Percentiles rank a stretch among this genome's conserved stretches.
These are phyloP conservation scores for Magnusiomyces ingens DNA, from an alignment of 1,139 yeast genomes.

Conservation along the genomic window DNA sequence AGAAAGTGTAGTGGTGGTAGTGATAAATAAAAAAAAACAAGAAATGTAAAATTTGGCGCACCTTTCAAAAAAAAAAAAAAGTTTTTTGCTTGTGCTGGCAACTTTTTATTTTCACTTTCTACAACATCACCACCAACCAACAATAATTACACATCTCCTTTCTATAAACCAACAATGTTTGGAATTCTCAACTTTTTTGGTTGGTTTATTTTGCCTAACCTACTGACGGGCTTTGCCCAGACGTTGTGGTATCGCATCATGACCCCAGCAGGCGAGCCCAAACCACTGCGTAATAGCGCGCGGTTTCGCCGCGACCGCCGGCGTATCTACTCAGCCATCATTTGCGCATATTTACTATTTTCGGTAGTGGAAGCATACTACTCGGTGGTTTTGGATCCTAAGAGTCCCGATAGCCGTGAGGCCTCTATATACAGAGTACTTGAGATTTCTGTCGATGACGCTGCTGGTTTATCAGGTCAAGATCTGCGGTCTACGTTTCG, in stretches of 20 bases:
- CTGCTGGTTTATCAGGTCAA: slow-evolving; percentile 16
- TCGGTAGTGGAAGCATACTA: slow-evolving; percentile 15
- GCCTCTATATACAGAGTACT: slow-evolving; percentile 20
- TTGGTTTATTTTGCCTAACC: slow-evolving; percentile 24
- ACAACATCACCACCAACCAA: no score
- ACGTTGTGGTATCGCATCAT: slow-evolving; percentile 17
- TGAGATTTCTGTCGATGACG: neutral
- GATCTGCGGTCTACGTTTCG: slow-evolving; percentile 23
- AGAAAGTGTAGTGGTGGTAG: no score
- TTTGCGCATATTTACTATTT: slow-evolving; percentile 10
- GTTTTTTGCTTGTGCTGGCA: no score
- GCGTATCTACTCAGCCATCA: slow-evolving; percentile 7
- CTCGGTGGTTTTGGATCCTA: slow-evolving; percentile 12
- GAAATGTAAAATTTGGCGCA: no score
- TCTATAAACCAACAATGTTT: neutral
- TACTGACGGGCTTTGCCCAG: slow-evolving; percentile 18
- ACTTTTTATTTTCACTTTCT: no score
- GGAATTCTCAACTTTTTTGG: slow-evolving; percentile 17
- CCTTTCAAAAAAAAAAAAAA: no score
- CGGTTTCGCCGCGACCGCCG: slow-evolving; percentile 11
- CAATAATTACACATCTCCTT: no score
- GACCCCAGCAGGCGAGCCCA: slow-evolving; percentile 14
- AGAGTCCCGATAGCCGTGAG: slow-evolving; percentile 5
- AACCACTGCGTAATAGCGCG: slow-evolving; percentile 14
- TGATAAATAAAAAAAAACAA: no score